Evolutionary conservation across 2,329 filamentous ascomycete genomes (phyloP), one percentile per base, ranked within the genome.

Genomic region (Penicillium sp.): DNA sequence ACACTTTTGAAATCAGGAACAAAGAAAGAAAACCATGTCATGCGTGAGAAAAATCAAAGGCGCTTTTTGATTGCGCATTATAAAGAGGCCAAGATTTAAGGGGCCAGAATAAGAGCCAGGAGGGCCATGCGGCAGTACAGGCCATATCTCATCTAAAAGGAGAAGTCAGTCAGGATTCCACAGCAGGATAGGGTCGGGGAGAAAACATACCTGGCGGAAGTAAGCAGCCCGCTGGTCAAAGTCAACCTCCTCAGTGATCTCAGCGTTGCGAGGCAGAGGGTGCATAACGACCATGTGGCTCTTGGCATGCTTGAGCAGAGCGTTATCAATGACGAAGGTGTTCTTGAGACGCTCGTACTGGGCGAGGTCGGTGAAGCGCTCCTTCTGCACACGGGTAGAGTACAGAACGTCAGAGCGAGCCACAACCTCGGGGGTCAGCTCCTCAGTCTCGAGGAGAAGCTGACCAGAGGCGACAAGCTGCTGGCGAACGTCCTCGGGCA

Each of bases 51-150:
- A 58, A 53, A 64, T 60, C 57, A 58, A 65, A 47, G 56, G 57
- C 51, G 59, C 59, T 53, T 54, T 57, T 59, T 57, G 49, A 46
- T 53, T 55, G 54, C 53, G 49, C 46, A 52, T 52, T 58, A 65
- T 57, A 52, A 43, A 45, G 52, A 54, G 46, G 25, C 51, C 50
- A 56, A 61, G 52, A 58, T 56, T 64, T 67, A 76, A 61, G 77
- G 77, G 54, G 81, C 86, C 89, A 99, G 89, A 75, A 97, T 90
- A 75, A 97, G 81, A 64, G 94, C 94, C 74, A 99, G 82, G 78
- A 99, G 79, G 66, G 94, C 94, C 94, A 99, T 99, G 74, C 94
- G 89, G 76, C 90, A 95, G 82, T 97, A 97, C 68, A 99, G 85
- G 67, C 94, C 94, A 78, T 97, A 97, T 78, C 89, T 86, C 93